Conservation (phyloP, 495 filamentous ascomycete genomes). For the Hamigera avellanea region DNA sequence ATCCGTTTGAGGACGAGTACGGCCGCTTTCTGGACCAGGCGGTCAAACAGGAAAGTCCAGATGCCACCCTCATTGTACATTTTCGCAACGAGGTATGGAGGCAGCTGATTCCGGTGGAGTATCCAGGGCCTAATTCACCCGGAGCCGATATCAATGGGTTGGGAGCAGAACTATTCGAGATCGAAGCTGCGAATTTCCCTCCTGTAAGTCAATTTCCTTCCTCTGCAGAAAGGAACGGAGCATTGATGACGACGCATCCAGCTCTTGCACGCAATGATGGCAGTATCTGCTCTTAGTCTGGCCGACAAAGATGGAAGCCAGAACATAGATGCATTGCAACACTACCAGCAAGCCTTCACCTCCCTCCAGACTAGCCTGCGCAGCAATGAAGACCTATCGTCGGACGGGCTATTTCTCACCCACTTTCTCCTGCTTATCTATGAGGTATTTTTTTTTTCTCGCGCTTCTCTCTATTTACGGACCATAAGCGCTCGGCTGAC, state of each 20-base stretch:
- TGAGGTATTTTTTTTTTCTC: slow-evolving; percentile 30
- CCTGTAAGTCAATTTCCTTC: slow-evolving; percentile 26
- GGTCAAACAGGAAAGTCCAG: slow-evolving; percentile 17
- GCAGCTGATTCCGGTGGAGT: slow-evolving; percentile 18
- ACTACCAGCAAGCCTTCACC: slow-evolving; percentile 44
- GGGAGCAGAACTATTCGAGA: slow-evolving; percentile 36
- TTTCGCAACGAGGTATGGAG: slow-evolving; percentile 33
- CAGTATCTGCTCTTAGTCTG: slow-evolving; percentile 44
- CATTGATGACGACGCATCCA: slow-evolving; percentile 14
- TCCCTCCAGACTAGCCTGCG: slow-evolving; percentile 34
- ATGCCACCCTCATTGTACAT: slow-evolving; percentile 27
- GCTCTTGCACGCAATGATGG: slow-evolving; percentile 52
- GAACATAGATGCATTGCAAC: slow-evolving; percentile 38
- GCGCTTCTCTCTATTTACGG: background rate
- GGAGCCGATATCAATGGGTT: slow-evolving; percentile 16
- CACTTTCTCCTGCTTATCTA: slow-evolving; percentile 52
- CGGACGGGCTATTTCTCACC: slow-evolving; percentile 45
- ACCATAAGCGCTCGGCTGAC: slow-evolving; percentile 3
- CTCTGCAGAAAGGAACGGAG: slow-evolving; percentile 1
- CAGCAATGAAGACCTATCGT: slow-evolving; percentile 38
- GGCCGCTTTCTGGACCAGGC: slow-evolving; percentile 7
- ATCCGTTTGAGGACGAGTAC: slow-evolving; percentile 8
- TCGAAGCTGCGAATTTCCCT: slow-evolving; percentile 35
- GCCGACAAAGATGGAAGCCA: slow-evolving; percentile 33
- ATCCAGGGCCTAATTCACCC: slow-evolving; percentile 9